These are phyloP conservation scores for Hyaloscypha variabilis DNA, from an alignment of 495 filamentous ascomycete species.

Conservation along the genomic window DNA sequence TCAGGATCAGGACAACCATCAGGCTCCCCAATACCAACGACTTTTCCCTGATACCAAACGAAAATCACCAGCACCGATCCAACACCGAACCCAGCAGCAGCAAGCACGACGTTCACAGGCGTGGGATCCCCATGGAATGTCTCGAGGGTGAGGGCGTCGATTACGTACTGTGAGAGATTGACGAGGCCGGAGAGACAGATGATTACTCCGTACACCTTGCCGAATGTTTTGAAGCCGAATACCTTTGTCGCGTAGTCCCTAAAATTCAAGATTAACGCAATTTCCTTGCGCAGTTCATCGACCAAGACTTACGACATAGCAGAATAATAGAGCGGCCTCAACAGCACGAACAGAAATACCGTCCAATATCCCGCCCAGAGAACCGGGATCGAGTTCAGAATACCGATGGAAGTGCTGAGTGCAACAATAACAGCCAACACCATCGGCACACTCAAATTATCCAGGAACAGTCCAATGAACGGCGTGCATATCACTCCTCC, in stretches of 20 bases:
- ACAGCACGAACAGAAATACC: slow-evolving; percentile 75
- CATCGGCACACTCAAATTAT: slow-evolving; percentile 70
- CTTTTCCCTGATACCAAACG: slow-evolving; percentile 42
- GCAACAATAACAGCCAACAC: slow-evolving; percentile 72
- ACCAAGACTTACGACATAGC: slow-evolving; percentile 50
- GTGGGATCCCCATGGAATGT: slow-evolving; percentile 71
- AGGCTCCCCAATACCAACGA: not conserved
- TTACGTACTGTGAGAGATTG: slow-evolving; percentile 83
- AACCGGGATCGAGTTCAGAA: slow-evolving; percentile 72
- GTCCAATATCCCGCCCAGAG: slow-evolving; percentile 71
- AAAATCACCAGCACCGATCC: slow-evolving; percentile 61
- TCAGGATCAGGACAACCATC: not conserved
- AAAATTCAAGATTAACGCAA: not conserved
- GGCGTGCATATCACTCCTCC: slow-evolving; percentile 84
- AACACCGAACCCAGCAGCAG: slow-evolving; percentile 58
- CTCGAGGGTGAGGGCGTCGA: slow-evolving; percentile 79
- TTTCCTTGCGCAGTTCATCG: not conserved
- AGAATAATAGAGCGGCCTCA: slow-evolving; percentile 76
- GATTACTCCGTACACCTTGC: slow-evolving; percentile 91
- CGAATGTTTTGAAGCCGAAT: slow-evolving; percentile 93
- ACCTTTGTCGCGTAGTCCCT: slow-evolving; percentile 88
- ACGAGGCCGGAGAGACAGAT: slow-evolving; percentile 86
- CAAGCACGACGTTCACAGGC: slow-evolving; percentile 74
- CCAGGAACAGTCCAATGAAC: slow-evolving; percentile 83
- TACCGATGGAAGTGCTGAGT: slow-evolving; percentile 73